phyloP scores from a whole-genome alignment of 257 asterid species.

The Scutellaria baicalensis region DNA sequence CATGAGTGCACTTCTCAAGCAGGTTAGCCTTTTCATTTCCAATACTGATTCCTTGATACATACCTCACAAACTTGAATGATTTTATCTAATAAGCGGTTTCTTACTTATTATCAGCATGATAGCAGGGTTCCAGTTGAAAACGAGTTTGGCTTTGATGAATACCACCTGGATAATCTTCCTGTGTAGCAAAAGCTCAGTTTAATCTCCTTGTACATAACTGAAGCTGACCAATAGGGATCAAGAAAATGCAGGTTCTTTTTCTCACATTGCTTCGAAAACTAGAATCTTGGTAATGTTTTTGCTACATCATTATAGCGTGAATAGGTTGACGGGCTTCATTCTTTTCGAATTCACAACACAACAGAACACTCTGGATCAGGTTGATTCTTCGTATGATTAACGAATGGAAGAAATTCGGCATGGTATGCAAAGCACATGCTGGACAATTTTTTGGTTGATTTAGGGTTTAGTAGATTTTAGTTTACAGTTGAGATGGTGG shows the following conservation, averaged over 20 bases:
- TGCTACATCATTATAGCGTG: slow-evolving; percentile 15
- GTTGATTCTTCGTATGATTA: slow-evolving; percentile 9
- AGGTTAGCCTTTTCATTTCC: slow-evolving; percentile 29
- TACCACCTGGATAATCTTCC: slow-evolving; percentile 63
- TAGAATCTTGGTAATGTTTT: slow-evolving; percentile 12
- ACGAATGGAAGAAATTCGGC: slow-evolving; percentile 25
- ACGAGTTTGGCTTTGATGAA: slow-evolving; percentile 61
- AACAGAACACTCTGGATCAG: background rate
- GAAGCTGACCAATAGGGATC: slow-evolving; percentile 21
- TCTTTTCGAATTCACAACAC: slow-evolving; percentile 8
- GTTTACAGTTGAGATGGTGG: slow-evolving; percentile 5
- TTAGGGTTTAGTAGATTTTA: slow-evolving; percentile 30
- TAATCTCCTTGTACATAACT: slow-evolving; percentile 39
- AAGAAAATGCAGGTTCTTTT: slow-evolving; percentile 8
- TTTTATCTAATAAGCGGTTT: background rate
- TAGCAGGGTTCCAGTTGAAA: slow-evolving; percentile 40
- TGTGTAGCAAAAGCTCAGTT: slow-evolving; percentile 17
- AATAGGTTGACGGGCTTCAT: slow-evolving; percentile 8
- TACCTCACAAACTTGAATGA: background rate
- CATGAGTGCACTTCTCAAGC: slow-evolving; percentile 61
- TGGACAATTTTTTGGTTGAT: slow-evolving; percentile 39
- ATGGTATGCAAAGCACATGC: slow-evolving; percentile 41
- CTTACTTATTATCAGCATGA: slow-evolving; percentile 35
- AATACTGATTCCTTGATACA: background rate
- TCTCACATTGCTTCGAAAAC: slow-evolving; percentile 1